Evolutionary conservation across 2,329 filamentous ascomycete genomes (phyloP).

Genomic region (Zymoseptoria brevis): DNA sequence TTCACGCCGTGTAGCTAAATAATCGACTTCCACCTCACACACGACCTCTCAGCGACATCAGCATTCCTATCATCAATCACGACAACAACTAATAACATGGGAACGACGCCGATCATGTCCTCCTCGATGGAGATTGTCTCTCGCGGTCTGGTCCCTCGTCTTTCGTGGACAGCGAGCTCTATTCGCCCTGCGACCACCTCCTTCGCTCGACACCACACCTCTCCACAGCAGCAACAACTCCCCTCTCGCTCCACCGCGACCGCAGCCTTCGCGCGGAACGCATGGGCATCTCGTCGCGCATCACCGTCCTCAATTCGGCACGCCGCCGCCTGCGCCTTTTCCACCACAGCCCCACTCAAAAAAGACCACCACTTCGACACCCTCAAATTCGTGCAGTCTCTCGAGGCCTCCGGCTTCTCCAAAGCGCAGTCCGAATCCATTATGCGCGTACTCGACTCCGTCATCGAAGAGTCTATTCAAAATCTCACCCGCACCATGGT

Average conservation of each 20-base stretch:
- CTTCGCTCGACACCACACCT: constrained; percentile 9
- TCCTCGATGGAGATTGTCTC: constrained; percentile 18
- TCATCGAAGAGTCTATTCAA: constrained; percentile 96
- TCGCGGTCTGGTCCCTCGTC: constrained; percentile 32
- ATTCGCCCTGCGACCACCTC: constrained; percentile 17
- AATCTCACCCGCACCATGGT: constrained; percentile 98
- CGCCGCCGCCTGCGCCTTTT: constrained; percentile 44
- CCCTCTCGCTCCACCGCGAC: constrained; percentile 11
- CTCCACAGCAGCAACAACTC: constrained; percentile 1
- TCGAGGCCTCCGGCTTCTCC: constrained; percentile 87
- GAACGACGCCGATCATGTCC: constrained; percentile 1
- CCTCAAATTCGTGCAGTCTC: constrained; percentile 86
- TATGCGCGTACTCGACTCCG: constrained; percentile 95
- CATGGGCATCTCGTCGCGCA: constrained; percentile 12
- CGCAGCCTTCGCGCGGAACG: constrained; percentile 13
- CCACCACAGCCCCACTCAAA: constrained; percentile 52
- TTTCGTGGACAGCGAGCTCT: constrained; percentile 29
- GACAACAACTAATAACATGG: constrained; percentile 3
- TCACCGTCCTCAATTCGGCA: background rate
- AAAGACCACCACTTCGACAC: constrained; percentile 97
- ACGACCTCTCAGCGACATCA: background rate
- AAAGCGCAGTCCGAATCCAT: constrained; percentile 94
- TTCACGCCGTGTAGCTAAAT: background rate
- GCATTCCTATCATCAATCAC: background rate
- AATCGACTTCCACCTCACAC: background rate